Evolutionary conservation across 2,329 filamentous ascomycete species (phyloP), one percentile per base, ranked within the genome.

Genomic region (Pseudocercospora crystallina): DNA sequence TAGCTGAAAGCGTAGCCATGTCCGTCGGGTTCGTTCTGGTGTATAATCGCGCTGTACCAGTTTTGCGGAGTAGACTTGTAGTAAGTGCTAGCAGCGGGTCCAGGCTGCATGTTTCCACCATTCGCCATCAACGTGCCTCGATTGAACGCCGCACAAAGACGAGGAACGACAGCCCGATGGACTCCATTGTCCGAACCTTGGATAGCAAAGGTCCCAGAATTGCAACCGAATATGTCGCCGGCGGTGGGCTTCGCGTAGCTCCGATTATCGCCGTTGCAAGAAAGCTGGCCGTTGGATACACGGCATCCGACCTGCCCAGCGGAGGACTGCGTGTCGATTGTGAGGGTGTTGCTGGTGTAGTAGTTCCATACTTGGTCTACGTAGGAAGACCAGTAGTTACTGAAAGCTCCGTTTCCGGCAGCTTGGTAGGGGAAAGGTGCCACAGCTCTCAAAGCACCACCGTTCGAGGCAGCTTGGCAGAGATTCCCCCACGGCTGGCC

Each of bases 81-180:
- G 20, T 51, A 50, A n/a, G 59, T 54, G 0, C 66, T 54, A 4
- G 59, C 5, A 68, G 64, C 45, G n/a, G 47, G 51, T 11, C 65
- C 65, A 2, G 79, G 79, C 61, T 80, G 75, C 2, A 71, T 55
- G 57, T 77, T 64, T 32, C 79, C 79, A 1, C 74, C 77, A 2
- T 63, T 60, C 2, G 68, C 64, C 48, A 87, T 68, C 49, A 94
- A 71, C 5, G 86, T 92, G 12, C 80, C 82, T 14, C 89, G 80
- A 69, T 91, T 89, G 62, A 92, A 81, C 0, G 86, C 87, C 1
- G 89, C 89, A 1, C 86, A 82, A 9, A 95, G 72, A n/a, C 89
- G 79, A 0, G 89, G 86, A 1, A 84, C 83, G 42, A 91, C 78
- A 34, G 85, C 85, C 51, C 71, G 69, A 46, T 76, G 71, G 17